Conservation (phyloP, 148 eudicot species). For the Dysphania ambrosioides region DNA sequence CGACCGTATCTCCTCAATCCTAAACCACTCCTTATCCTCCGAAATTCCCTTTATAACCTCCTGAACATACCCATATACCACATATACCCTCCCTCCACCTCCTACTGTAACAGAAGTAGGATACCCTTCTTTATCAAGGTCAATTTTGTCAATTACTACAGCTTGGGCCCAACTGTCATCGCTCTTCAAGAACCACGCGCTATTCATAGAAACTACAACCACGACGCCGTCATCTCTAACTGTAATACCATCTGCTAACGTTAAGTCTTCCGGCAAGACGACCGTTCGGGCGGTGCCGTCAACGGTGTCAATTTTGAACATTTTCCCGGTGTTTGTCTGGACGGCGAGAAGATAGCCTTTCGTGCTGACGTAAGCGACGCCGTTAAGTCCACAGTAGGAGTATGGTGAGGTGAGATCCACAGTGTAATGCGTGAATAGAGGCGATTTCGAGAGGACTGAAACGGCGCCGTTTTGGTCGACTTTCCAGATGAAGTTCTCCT, state of each 20-base stretch:
- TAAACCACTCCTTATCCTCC: conserved; percentile 53
- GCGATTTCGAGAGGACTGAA: conserved; percentile 53
- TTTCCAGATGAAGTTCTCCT: conserved; percentile 62
- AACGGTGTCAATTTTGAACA: conserved; percentile 58
- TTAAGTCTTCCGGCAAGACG: conserved; percentile 39
- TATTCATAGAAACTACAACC: conserved; percentile 47
- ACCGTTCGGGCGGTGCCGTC: conserved; percentile 61
- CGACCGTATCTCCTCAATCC: conserved; percentile 54
- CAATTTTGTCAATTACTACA: conserved; percentile 68
- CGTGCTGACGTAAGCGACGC: conserved; percentile 44
- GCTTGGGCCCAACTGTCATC: conserved; percentile 62
- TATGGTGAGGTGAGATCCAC: conserved; percentile 35
- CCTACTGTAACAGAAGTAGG: conserved; percentile 59
- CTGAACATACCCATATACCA: conserved; percentile 66
- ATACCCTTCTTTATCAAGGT: conserved; percentile 57
- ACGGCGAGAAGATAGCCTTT: conserved; percentile 63
- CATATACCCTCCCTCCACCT: conserved; percentile 66
- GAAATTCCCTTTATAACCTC: conserved; percentile 62
- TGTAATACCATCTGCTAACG: conserved; percentile 58
- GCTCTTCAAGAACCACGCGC: conserved; percentile 61
- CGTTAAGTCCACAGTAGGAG: conserved; percentile 60
- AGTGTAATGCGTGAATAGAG: conserved; percentile 35
- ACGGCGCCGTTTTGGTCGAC: conserved; percentile 44
- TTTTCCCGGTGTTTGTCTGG: conserved; percentile 74
- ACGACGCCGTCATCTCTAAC: conserved; percentile 62